Evolutionary conservation across 495 filamentous ascomycete genomes (phyloP).

Genomic region (Cercophora scortea): DNA sequence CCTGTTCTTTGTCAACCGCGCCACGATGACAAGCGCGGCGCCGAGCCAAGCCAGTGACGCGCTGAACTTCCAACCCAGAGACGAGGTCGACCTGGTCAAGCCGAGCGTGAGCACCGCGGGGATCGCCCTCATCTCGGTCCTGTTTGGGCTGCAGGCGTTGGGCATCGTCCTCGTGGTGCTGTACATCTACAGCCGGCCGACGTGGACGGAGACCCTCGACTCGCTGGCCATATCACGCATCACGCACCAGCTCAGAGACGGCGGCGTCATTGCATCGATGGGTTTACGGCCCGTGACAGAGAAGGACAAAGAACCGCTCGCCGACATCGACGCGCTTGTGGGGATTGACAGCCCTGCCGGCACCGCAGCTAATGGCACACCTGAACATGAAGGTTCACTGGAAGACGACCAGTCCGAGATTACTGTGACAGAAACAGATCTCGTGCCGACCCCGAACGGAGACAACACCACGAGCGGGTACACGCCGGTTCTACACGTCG

Average conservation of each 20-base stretch:
- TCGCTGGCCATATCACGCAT: not conserved
- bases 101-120: not conserved
- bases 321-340: not conserved
- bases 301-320: not conserved
- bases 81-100: not conserved
- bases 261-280: not conserved
- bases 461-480: too few species aligned
- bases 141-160: not conserved
- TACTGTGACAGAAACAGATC: too few species aligned
- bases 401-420: too few species aligned
- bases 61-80: not conserved
- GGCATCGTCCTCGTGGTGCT: not conserved
- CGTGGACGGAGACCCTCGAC: not conserved
- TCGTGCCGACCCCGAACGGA: too few species aligned
- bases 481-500: too few species aligned
- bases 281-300: not conserved
- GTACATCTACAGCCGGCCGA: not conserved
- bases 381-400: too few species aligned
- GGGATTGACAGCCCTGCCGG: not conserved
- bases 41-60: not conserved
- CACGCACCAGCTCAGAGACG: not conserved
- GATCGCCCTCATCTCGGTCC: not conserved
- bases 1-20: not conserved
- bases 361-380: too few species aligned
- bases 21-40: not conserved